A percentile compares a stretch with the other conserved stretches of the same genome.
These are phyloP conservation scores for Claviceps humidiphila DNA, from an alignment of 2,329 filamentous ascomycete species.

Conservation along the genomic window DNA sequence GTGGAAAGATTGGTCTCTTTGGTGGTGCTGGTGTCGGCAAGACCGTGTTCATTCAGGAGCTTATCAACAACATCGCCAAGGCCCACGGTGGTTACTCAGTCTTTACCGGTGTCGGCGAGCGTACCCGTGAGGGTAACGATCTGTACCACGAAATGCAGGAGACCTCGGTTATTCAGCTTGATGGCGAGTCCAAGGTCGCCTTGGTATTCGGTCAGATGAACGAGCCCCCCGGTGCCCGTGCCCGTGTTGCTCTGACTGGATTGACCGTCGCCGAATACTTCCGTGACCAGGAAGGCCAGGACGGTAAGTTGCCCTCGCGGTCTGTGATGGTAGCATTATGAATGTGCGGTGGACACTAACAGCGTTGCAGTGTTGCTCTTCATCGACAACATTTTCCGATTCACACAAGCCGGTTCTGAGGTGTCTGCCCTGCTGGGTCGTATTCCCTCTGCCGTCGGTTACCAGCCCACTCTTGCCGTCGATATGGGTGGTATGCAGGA, in stretches of 20 bases:
- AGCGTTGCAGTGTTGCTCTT: constrained; percentile 71
- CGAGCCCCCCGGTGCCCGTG: constrained; percentile 98
- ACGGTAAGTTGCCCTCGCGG: constrained; percentile 44
- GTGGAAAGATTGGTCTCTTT: constrained; percentile 99
- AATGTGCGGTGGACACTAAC: not conserved
- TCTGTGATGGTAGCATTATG: not conserved
- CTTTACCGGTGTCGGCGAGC: constrained; percentile 99
- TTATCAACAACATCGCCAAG: constrained; percentile 99
- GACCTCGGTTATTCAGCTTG: constrained; percentile 97
- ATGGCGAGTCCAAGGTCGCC: constrained; percentile 98
- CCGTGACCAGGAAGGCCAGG: constrained; percentile 64
- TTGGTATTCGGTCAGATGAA: constrained; percentile 99
- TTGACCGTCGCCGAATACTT: constrained; percentile 75
- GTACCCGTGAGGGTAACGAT: constrained; percentile 99
- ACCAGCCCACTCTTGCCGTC: constrained; percentile 96
- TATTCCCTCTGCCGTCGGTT: constrained; percentile 99
- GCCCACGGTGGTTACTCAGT: constrained; percentile 99
- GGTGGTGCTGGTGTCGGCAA: constrained; percentile 99
- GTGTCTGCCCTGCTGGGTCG: constrained; percentile 98
- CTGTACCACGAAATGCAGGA: constrained; percentile 99
- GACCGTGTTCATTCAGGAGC: constrained; percentile 99
- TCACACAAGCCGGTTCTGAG: constrained; percentile 99
- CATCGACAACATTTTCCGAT: constrained; percentile 99
- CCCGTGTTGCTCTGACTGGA: constrained; percentile 96
- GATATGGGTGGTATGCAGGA: constrained; percentile 99